These are phyloP conservation scores for Naganishia onofrii DNA, from an alignment of 768 basidiomycete genomes.

Conservation along the genomic window DNA sequence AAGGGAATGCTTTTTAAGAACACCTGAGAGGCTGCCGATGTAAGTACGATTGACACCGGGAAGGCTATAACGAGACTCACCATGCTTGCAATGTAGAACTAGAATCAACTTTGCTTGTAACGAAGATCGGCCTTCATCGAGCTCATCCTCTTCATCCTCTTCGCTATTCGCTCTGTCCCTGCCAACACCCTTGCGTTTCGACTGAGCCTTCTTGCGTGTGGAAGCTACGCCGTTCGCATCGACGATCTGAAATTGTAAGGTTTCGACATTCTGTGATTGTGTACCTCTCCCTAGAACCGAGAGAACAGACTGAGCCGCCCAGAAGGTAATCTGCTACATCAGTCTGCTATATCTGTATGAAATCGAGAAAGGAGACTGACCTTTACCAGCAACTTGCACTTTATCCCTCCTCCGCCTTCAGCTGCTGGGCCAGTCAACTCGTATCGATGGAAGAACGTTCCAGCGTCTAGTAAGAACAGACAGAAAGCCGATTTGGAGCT, in stretches of 20 bases:
- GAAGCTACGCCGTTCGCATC: slow-evolving; percentile 28
- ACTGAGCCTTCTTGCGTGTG: slow-evolving; percentile 14
- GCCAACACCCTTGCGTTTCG: not conserved
- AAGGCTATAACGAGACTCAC: slow-evolving; percentile 32
- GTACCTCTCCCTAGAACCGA: slow-evolving; percentile 43
- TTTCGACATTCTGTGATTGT: slow-evolving; percentile 39
- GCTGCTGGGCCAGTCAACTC: slow-evolving; percentile 35
- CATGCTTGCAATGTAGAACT: slow-evolving; percentile 50
- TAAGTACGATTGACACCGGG: not conserved
- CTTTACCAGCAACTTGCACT: slow-evolving; percentile 48
- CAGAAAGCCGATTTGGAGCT: slow-evolving; percentile 47
- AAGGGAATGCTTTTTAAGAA: slow-evolving; percentile 49
- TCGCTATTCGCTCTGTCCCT: not conserved
- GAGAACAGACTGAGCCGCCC: slow-evolving; percentile 39
- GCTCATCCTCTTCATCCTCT: slow-evolving; percentile 34
- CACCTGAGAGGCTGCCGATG: slow-evolving; percentile 34
- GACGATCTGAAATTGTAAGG: slow-evolving; percentile 43
- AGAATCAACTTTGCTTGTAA: slow-evolving; percentile 40
- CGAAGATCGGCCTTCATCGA: slow-evolving; percentile 36
- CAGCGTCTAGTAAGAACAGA: slow-evolving; percentile 41
- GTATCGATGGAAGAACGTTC: slow-evolving; percentile 43
- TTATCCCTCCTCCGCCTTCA: slow-evolving; percentile 37
- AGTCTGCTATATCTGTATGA: not conserved
- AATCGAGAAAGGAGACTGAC: slow-evolving; percentile 32
- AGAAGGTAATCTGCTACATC: not conserved